Evolutionary conservation across 2,329 filamentous ascomycete species (phyloP).

Genomic region (Ophiostoma sp.): DNA sequence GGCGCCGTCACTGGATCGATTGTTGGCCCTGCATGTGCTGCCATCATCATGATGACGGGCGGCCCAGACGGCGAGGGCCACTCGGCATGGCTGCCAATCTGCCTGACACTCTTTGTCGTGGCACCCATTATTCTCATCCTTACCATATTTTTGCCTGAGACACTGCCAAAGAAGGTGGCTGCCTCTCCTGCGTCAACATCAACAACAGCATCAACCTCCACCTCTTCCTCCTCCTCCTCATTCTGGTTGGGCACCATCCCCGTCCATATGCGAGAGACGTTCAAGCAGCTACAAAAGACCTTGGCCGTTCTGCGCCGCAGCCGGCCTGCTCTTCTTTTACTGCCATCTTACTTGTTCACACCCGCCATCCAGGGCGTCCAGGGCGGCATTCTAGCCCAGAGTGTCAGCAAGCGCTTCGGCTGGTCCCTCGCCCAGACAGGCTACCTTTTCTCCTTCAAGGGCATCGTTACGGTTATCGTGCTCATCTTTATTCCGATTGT

Average conservation of each 20-base stretch:
- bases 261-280: slow-evolving; percentile 35
- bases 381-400: slow-evolving; percentile 42
- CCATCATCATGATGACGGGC: slow-evolving; percentile 41
- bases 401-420: slow-evolving; percentile 47
- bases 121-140: slow-evolving; percentile 39
- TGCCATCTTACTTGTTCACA: slow-evolving; percentile 43
- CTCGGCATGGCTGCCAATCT: slow-evolving; percentile 46
- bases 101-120: slow-evolving; percentile 34
- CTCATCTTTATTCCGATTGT: slow-evolving; percentile 39
- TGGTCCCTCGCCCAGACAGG: slow-evolving; percentile 46
- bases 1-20: slow-evolving; percentile 45
- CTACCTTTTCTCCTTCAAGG: slow-evolving; percentile 44
- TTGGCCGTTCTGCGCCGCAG: slow-evolving; percentile 39
- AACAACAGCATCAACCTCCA: neutral
- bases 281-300: slow-evolving; percentile 39
- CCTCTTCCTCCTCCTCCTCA: neutral
- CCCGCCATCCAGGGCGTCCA: slow-evolving; percentile 41
- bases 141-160: slow-evolving; percentile 45
- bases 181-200: neutral
- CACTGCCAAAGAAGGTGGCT: slow-evolving; percentile 35
- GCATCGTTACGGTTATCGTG: slow-evolving; percentile 42
- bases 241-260: slow-evolving; percentile 32
- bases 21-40: slow-evolving; percentile 42
- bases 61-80: slow-evolving; percentile 27
- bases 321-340: slow-evolving; percentile 40